Percentiles rank a stretch among this genome's conserved stretches.
phyloP scores from a whole-genome alignment of 176 grass and related monocot species.

The Musa itinerans region DNA sequence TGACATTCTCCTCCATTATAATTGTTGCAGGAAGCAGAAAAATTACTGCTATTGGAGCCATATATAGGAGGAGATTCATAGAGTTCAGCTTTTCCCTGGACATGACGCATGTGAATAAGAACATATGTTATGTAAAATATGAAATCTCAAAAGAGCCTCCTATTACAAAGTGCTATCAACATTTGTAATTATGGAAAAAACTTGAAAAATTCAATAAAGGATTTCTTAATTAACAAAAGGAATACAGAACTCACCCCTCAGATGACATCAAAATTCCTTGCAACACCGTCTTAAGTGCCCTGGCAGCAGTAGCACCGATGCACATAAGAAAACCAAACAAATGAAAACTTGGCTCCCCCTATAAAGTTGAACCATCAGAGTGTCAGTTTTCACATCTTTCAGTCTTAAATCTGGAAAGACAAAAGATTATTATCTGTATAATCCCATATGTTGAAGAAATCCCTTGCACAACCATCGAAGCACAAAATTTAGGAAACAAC shows the following conservation, averaged over 20 bases:
- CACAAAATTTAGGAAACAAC: neutral
- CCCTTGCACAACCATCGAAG: neutral
- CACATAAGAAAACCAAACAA: slow-evolving; percentile 72
- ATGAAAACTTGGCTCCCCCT: slow-evolving; percentile 79
- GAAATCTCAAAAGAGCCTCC: neutral
- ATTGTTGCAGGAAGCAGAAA: slow-evolving; percentile 48
- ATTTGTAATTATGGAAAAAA: neutral
- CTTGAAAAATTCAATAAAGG: neutral
- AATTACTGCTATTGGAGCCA: slow-evolving; percentile 51
- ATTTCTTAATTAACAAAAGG: neutral
- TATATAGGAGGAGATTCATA: slow-evolving; percentile 69
- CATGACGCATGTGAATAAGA: neutral
- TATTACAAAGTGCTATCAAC: neutral
- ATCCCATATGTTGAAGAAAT: neutral
- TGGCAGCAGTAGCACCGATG: slow-evolving; percentile 41
- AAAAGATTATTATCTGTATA: neutral
- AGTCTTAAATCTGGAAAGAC: neutral
- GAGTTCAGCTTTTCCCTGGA: slow-evolving; percentile 71
- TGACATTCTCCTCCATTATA: slow-evolving; percentile 34
- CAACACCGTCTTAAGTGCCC: slow-evolving; percentile 68
- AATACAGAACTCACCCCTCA: slow-evolving; percentile 33
- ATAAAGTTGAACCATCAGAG: slow-evolving; percentile 1
- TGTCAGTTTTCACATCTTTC: neutral
- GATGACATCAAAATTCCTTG: slow-evolving; percentile 64
- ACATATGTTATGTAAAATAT: too few species aligned